Base-by-base conservation (phyloP, 2,329 filamentous ascomycete species). In the Ophiostoma sp. region DNA sequence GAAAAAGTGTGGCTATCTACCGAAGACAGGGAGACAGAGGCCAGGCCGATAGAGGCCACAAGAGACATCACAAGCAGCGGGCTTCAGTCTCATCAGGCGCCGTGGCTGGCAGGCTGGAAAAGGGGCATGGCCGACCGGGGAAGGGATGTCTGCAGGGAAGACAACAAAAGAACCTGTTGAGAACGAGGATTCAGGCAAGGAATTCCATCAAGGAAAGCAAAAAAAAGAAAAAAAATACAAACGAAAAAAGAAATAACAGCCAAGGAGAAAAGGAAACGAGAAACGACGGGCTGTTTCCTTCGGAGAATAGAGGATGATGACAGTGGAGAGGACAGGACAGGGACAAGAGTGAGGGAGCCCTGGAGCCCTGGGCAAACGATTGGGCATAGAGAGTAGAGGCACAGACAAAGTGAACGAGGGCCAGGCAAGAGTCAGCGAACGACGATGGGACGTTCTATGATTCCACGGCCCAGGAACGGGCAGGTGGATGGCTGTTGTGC, bases 341-440 rank as follows among this genome's bases (percentile, higher is more conserved):
- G 25, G 64, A 52, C 50, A 55, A 55, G 11, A 15, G 50, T 25
- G 31, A 22, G 7, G n/a, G 28, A 50, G 25, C 19, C 2, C 52
- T 59, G 42, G 70, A 52, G 31, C 19, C 42, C 55, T 71, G 39
- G 69, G 42, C 55, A 71, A 71, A 71, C 70, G 70, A 71, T 64
- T 71, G 70, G 61, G 12, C 36, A 22, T 45, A 36, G 61, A 22
- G 33, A 42, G 15, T 22, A 28, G 61, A 45, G 11, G 36, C 36
- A 28, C 9, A 39, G 36, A 28, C 36, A 39, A 17, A 15, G 8
- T 36, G 8, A 19, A 15, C 6, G 64, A 68, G 64, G 64, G 45
- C n/a, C 66, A 36, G 17, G 11, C 36, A 39, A 9, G 63, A 64
- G 36, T 22, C 17, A 28, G 61, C 19, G 42, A 69, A 55, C 6